These are phyloP conservation scores for Cladophialophora exuberans DNA, from an alignment of 2,329 filamentous ascomycete species.

Conservation along the genomic window DNA sequence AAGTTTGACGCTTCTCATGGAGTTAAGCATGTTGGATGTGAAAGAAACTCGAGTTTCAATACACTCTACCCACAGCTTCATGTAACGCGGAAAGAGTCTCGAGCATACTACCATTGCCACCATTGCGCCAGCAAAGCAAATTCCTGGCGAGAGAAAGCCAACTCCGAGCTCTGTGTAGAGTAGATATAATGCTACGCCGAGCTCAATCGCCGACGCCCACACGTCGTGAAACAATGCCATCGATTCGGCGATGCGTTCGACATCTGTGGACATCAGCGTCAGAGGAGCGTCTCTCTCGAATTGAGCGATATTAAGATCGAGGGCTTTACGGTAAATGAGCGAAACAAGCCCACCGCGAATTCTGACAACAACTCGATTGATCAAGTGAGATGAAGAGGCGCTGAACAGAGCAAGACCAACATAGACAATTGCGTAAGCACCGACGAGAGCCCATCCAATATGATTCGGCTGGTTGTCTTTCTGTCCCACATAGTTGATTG, in stretches of 20 bases:
- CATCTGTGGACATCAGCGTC: not conserved
- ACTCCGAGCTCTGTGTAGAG: not conserved
- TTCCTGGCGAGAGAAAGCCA: not conserved
- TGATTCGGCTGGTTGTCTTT: not conserved
- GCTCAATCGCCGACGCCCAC: not conserved
- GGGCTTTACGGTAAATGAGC: constrained; percentile 44
- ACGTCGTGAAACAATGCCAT: not conserved
- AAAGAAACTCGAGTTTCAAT: not conserved
- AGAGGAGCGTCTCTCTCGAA: not conserved
- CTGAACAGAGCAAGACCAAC: not conserved
- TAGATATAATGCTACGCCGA: not conserved
- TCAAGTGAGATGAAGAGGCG: not conserved
- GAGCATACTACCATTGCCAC: not conserved
- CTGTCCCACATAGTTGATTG: constrained; percentile 35
- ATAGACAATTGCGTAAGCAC: not conserved
- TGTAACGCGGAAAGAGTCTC: too few species aligned
- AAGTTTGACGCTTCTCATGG: not conserved
- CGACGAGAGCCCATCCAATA: not conserved
- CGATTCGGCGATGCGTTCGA: not conserved
- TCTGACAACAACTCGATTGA: not conserved
- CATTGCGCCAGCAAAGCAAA: not conserved
- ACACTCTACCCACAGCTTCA: not conserved
- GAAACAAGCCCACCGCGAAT: constrained; percentile 32
- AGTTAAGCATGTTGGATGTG: not conserved
- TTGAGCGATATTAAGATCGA: constrained; percentile 22